Base-by-base conservation (phyloP, 2,329 filamentous ascomycete species). In the Cladosporium sp. region DNA sequence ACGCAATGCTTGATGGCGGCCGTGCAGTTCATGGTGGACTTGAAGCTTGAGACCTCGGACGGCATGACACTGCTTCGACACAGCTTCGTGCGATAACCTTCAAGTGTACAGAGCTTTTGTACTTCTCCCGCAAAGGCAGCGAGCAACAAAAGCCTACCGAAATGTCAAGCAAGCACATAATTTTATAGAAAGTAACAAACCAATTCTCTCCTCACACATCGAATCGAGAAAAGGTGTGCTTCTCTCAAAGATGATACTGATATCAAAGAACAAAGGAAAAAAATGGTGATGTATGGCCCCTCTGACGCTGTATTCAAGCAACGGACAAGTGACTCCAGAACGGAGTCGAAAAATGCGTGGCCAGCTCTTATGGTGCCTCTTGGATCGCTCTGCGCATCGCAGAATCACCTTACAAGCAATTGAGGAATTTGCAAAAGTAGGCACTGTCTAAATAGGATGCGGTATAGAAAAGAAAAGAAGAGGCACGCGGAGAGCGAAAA, bases 341-440 rank as follows among this genome's bases (percentile, higher is more conserved):
- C 65, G 62, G 61, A 62, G 64, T 61, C 61, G 12, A 11, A 55
- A 47, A 59, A 55, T 59, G 57, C 57, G 57, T 55, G 42, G 57
- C 57, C 57, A 59, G 57, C 57, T 59, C 57, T 59, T 59, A 59
- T 59, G 57, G 57, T 54, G 38, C 49, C 57, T 58, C 19, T 19
- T 34, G 30, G 42, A 39, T 59, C 57, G 42, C 37, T 59, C 57
- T 59, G 38, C 57, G 57, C 57, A 59, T 52, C 47, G 39, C 57
- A 47, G 57, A 59, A 59, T 52, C 50, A 39, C 47, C 57, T 28
- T 52, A 45, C 49, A 51, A 54, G 50, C 50, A 52, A 59, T 39
- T 36, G 49, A 39, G 50, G 52, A 52, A 34, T 39, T 55, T 59
- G 54, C 54, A 39, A 37, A 37, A 49, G 54, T 50, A 52, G 57